Conservation (phyloP, 208 protist species). For the Leishmania lainsoni region DNA sequence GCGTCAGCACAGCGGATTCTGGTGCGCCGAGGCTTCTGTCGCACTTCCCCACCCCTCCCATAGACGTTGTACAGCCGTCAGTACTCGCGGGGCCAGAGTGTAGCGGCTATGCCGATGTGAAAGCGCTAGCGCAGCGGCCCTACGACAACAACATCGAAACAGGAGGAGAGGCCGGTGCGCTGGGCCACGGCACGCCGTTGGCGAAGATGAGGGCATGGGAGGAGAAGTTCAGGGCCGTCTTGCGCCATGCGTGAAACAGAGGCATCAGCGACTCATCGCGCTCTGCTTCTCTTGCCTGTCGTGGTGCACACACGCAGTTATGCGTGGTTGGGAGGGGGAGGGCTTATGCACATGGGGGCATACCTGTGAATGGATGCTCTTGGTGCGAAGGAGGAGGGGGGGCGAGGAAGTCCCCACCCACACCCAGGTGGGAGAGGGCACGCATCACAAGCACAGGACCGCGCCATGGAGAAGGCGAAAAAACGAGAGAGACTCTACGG, state of each 20-base stretch:
- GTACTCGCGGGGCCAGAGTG: background rate
- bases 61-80: constrained; percentile 24
- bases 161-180: background rate
- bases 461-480: too few species aligned
- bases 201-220: constrained; percentile 27
- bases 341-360: background rate
- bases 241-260: constrained; percentile 5
- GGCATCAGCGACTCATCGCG: background rate
- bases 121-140: background rate
- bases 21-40: background rate
- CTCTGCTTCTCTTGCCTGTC: background rate
- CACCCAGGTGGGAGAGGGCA: too few species aligned
- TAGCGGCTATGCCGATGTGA: background rate
- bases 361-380: background rate
- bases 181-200: background rate
- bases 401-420: background rate
- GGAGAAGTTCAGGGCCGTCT: constrained; percentile 28
- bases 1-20: background rate
- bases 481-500: too few species aligned
- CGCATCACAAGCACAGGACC: too few species aligned
- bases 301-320: background rate
- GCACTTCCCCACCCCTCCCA: background rate
- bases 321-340: background rate
- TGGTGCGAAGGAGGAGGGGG: too few species aligned
- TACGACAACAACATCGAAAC: background rate